These are phyloP conservation scores for Blastocystis hominis DNA, from an alignment of 352 stramenopile genomes.

Conservation along the genomic window DNA sequence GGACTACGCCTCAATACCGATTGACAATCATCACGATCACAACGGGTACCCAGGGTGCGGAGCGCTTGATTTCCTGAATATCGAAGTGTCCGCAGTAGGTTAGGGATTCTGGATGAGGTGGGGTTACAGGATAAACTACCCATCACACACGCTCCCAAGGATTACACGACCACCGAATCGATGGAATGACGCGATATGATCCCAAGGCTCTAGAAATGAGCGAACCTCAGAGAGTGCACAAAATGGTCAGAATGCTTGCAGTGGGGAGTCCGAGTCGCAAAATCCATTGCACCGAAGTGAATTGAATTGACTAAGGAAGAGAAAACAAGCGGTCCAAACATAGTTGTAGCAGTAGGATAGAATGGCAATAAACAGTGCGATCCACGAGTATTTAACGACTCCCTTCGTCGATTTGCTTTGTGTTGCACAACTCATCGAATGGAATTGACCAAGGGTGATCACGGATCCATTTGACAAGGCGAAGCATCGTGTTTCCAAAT, in stretches of 20 bases:
- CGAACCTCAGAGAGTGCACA: neutral
- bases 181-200: neutral
- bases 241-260: neutral
- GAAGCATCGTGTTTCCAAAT: conserved; percentile 7
- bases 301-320: neutral
- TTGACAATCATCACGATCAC: neutral
- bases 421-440: neutral
- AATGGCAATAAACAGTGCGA: neutral
- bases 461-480: conserved; percentile 3
- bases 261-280: neutral
- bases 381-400: neutral
- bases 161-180: conserved; percentile 2
- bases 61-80: conserved; percentile 46
- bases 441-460: neutral
- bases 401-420: neutral
- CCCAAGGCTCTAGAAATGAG: neutral
- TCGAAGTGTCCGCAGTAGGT: conserved; percentile 21
- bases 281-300: neutral
- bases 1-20: neutral
- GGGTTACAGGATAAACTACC: neutral
- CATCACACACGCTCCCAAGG: neutral
- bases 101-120: neutral
- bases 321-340: neutral
- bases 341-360: neutral
- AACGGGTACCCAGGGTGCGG: conserved; percentile 20